Percentiles rank a stretch among this genome's conserved stretches.
Conservation (phyloP, 768 basidiomycete species). For the Boletus vermiculosoides region DNA sequence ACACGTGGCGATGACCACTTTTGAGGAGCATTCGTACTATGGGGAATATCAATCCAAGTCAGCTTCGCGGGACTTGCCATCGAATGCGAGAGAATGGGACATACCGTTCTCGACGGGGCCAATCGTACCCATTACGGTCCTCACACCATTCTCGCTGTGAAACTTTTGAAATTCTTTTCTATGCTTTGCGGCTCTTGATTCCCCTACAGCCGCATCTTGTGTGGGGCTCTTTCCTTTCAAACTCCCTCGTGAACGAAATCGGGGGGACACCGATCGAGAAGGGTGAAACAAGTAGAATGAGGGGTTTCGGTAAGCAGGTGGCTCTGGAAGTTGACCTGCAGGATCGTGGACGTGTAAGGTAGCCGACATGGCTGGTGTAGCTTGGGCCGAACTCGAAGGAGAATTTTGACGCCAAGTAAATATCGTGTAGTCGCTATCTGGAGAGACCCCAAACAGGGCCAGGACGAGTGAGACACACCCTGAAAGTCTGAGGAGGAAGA, state of each 20-base stretch:
- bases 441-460: not conserved
- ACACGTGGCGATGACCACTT: constrained; percentile 88
- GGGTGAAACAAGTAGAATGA: constrained; percentile 65
- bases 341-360: constrained; percentile 68
- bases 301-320: constrained; percentile 65
- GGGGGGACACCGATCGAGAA: constrained; percentile 27
- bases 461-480: not conserved
- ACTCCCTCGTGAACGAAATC: constrained; percentile 35
- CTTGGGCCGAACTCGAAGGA: constrained; percentile 22
- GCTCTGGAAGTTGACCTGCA: constrained; percentile 51
- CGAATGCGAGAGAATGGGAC: constrained; percentile 17
- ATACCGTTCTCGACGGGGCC: constrained; percentile 86
- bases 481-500: not conserved
- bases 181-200: constrained; percentile 56
- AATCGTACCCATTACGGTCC: constrained; percentile 88
- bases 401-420: constrained; percentile 71
- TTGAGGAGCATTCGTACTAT: constrained; percentile 92
- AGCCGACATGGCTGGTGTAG: constrained; percentile 5
- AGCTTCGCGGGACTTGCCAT: not conserved
- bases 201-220: constrained; percentile 24
- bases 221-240: constrained; percentile 42
- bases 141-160: constrained; percentile 87
- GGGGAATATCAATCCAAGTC: not conserved
- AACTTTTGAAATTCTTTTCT: constrained; percentile 83
- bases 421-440: constrained; percentile 87